Evolutionary conservation across 371 early-diverging fungal species (phyloP).

Genomic region (Mortierella sp.): DNA sequence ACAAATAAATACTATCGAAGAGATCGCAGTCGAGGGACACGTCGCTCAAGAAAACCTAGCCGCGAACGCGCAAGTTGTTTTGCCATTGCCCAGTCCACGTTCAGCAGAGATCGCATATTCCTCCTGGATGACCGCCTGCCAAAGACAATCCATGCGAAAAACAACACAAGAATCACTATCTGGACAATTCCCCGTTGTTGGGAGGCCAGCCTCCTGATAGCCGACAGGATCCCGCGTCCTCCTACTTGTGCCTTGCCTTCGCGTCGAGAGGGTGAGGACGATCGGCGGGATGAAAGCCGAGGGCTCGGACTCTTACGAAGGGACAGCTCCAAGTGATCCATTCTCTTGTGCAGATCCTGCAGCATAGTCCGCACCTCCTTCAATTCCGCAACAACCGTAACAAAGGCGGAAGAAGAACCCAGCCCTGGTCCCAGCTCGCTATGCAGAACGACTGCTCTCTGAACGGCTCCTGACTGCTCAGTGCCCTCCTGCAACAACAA

Average conservation of each 20-base stretch:
- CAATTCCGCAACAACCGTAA: neutral
- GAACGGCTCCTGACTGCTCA: neutral
- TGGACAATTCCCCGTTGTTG: neutral
- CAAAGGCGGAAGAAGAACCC: neutral
- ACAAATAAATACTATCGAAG: neutral
- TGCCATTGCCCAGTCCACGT: neutral
- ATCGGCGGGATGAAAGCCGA: neutral
- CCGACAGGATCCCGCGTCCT: neutral
- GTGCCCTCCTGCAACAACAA: neutral
- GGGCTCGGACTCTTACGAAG: neutral
- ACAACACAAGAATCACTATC: neutral
- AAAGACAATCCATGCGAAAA: neutral
- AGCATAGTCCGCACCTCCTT: neutral
- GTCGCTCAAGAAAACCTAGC: neutral
- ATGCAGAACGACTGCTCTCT: no score
- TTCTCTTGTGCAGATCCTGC: slow-evolving; percentile 1
- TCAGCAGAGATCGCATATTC: neutral
- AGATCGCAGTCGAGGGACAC: neutral
- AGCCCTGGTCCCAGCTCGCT: neutral
- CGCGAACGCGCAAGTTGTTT: neutral
- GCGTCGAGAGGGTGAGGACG: neutral
- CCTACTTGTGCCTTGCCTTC: neutral
- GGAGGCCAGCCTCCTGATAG: neutral
- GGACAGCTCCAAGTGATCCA: neutral
- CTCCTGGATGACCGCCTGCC: neutral